Evolutionary conservation across 306 rosid species (phyloP).

Genomic region (Corylus americana): DNA sequence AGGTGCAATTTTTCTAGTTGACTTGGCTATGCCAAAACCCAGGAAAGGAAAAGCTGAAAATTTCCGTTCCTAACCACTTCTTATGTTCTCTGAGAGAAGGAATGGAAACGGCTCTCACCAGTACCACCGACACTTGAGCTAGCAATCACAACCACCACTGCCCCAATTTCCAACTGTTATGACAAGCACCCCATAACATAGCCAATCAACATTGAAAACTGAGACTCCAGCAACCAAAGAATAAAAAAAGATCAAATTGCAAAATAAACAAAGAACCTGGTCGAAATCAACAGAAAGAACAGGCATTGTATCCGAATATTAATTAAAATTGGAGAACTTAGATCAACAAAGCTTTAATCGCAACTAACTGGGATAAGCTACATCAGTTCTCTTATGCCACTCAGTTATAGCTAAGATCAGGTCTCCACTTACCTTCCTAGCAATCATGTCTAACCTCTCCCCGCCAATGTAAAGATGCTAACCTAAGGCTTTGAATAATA

Average conservation of each 20-base stretch:
- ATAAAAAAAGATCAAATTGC: not conserved
- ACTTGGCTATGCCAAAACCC: not conserved
- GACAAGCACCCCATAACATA: not conserved
- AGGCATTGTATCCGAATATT: not conserved
- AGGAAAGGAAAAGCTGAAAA: not conserved
- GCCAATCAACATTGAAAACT: not conserved
- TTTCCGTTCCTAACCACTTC: not conserved
- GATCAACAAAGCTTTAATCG: not conserved
- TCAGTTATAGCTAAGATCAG: not conserved
- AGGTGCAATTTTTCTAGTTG: not conserved
- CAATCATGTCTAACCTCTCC: not conserved
- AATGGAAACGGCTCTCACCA: not conserved
- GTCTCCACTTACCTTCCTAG: not conserved
- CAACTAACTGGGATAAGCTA: not conserved
- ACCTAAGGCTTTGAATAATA: not conserved
- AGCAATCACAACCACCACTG: not conserved
- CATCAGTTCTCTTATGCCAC: not conserved
- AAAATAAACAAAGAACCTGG: not conserved
- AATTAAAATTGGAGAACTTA: not conserved
- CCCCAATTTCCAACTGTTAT: not conserved
- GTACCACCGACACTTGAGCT: not conserved
- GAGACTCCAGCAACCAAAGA: not conserved
- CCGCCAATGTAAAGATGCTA: not conserved
- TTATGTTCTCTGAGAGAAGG: not conserved
- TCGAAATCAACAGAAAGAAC: not conserved